A percentile compares a stretch with the other conserved stretches of the same genome.
These are phyloP conservation scores for Arthrobotrys pseudoclavata DNA, from an alignment of 2,329 filamentous ascomycete species.

Conservation along the genomic window DNA sequence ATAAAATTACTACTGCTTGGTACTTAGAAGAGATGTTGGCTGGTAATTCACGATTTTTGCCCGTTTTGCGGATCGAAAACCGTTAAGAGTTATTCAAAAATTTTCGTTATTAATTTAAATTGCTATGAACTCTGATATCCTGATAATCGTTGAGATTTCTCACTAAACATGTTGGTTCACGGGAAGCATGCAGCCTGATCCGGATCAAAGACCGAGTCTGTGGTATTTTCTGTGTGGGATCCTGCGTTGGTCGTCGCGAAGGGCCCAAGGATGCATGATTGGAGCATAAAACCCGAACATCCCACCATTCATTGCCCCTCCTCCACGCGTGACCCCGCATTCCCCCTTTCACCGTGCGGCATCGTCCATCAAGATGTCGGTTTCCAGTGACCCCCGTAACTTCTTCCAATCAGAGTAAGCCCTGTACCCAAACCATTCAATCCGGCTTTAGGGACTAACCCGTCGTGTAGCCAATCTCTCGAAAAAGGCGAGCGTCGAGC, in stretches of 20 bases:
- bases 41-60: conserved; percentile 17
- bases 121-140: not conserved
- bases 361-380: conserved; percentile 70
- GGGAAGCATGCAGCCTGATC: no score
- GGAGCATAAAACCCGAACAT: conserved; percentile 37
- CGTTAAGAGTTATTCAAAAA: not conserved
- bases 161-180: no score
- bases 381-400: conserved; percentile 79
- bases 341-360: not conserved
- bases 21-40: conserved; percentile 35
- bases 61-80: conserved; percentile 14
- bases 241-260: conserved; percentile 23
- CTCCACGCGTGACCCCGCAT: conserved; percentile 23
- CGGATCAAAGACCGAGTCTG: not conserved
- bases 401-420: conserved; percentile 94
- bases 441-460: not conserved
- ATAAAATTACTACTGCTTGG: conserved; percentile 15
- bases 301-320: conserved; percentile 34
- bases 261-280: not conserved
- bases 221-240: conserved; percentile 17
- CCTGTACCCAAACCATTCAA: conserved; percentile 19
- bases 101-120: not conserved
- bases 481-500: conserved; percentile 71
- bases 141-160: no score
- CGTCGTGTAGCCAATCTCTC: conserved; percentile 64